Conservation (phyloP, 768 basidiomycete genomes). For the Boletus tylopilopsis region DNA sequence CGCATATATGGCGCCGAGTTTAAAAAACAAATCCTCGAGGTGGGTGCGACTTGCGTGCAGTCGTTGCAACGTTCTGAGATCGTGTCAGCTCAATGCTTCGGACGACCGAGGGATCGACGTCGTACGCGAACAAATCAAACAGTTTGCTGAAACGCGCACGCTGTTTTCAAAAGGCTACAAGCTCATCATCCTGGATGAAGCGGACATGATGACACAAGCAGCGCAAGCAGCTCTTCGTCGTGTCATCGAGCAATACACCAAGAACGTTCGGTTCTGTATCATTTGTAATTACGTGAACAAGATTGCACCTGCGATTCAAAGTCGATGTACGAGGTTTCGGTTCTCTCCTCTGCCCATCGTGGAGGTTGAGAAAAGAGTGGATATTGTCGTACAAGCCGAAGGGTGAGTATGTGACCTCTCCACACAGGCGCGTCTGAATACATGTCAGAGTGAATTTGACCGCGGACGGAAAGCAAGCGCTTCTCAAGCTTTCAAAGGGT, state of each 20-base stretch:
- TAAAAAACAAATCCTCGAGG: slow-evolving; percentile 92
- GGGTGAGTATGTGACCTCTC: slow-evolving; percentile 45
- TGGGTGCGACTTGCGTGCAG: slow-evolving; percentile 28
- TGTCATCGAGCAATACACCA: slow-evolving; percentile 98
- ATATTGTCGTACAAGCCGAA: slow-evolving; percentile 78
- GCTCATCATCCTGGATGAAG: slow-evolving; percentile 96
- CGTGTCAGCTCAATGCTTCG: slow-evolving; percentile 83
- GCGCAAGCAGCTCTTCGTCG: slow-evolving; percentile 96
- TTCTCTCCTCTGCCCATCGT: slow-evolving; percentile 87
- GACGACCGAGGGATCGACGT: slow-evolving; percentile 99
- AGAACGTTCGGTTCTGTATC: slow-evolving; percentile 98
- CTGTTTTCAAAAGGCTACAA: slow-evolving; percentile 92
- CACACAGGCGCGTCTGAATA: background rate
- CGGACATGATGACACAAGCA: slow-evolving; percentile 99
- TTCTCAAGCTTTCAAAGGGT: slow-evolving; percentile 92
- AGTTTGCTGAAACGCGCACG: slow-evolving; percentile 94
- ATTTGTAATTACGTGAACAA: slow-evolving; percentile 99
- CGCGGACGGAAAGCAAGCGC: slow-evolving; percentile 79
- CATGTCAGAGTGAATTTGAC: slow-evolving; percentile 74
- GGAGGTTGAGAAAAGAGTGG: slow-evolving; percentile 83
- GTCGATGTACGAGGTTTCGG: slow-evolving; percentile 95
- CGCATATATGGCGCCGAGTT: slow-evolving; percentile 88
- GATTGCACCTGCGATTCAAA: slow-evolving; percentile 97
- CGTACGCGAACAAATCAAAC: slow-evolving; percentile 98
- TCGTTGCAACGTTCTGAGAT: background rate